phyloP scores from a whole-genome alignment of 2,329 filamentous ascomycete genomes.

The Plectosphaerella sp. region DNA sequence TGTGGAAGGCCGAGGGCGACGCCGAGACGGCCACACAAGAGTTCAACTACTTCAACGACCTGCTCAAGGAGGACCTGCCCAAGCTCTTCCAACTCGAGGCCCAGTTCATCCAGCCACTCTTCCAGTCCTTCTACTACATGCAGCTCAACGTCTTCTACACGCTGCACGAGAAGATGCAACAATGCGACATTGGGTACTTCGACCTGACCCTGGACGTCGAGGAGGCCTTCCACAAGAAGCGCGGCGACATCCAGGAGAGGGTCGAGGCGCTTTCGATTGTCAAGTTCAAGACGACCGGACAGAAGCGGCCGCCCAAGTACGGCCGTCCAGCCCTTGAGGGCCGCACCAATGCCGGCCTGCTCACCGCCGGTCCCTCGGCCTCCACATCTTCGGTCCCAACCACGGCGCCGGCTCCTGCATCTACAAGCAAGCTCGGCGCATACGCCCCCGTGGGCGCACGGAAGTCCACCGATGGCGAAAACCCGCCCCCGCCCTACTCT shows the following conservation, averaged over 20 bases:
- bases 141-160: slow-evolving; percentile 99
- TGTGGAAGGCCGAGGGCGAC: slow-evolving; percentile 93
- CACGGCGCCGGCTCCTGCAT: slow-evolving; percentile 7
- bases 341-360: slow-evolving; percentile 42
- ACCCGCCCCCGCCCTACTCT: slow-evolving; percentile 70
- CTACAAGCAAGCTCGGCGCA: slow-evolving; percentile 22
- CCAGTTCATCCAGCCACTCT: slow-evolving; percentile 93
- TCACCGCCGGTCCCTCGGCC: slow-evolving; percentile 43
- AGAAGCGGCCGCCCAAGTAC: slow-evolving; percentile 56
- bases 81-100: slow-evolving; percentile 85
- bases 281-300: slow-evolving; percentile 86
- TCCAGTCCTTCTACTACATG: slow-evolving; percentile 99
- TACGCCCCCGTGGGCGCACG: slow-evolving; percentile 29
- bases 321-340: slow-evolving; percentile 48
- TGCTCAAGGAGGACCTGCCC: slow-evolving; percentile 92
- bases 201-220: slow-evolving; percentile 87
- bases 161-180: slow-evolving; percentile 96
- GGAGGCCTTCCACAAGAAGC: slow-evolving; percentile 84
- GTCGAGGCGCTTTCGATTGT: slow-evolving; percentile 82
- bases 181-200: slow-evolving; percentile 96
- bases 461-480: slow-evolving; percentile 41
- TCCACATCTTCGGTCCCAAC: slow-evolving; percentile 17
- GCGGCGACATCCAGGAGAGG: slow-evolving; percentile 79
- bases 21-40: slow-evolving; percentile 90
- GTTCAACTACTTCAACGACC: slow-evolving; percentile 96